Percentiles rank a stretch among this genome's conserved stretches.
These are phyloP conservation scores for Cucurbita argyrosperma DNA, from an alignment of 306 rosid genomes.

Conservation along the genomic window DNA sequence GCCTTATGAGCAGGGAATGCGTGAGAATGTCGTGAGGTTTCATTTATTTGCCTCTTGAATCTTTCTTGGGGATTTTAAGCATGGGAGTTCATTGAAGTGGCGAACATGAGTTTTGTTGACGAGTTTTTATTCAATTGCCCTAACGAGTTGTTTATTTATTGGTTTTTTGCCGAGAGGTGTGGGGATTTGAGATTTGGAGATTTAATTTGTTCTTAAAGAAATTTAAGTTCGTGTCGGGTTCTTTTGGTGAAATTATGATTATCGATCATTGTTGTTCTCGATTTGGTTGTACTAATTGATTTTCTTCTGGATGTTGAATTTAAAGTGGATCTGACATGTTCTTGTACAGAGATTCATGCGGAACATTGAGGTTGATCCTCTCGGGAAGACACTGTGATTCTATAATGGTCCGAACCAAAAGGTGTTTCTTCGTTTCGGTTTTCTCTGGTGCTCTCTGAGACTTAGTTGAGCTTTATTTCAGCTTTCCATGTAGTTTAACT, in stretches of 20 bases:
- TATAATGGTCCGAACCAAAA: slow-evolving; percentile 40
- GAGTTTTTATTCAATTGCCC: slow-evolving; percentile 7
- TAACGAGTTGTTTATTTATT: slow-evolving; percentile 6
- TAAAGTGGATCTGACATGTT: slow-evolving; percentile 50
- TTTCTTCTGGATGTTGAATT: slow-evolving; percentile 26
- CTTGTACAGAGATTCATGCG: slow-evolving; percentile 41
- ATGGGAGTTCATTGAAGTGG: slow-evolving; percentile 1
- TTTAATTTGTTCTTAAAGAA: slow-evolving; percentile 11
- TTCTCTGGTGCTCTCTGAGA: slow-evolving; percentile 27
- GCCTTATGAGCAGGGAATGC: not conserved
- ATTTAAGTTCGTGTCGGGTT: not conserved
- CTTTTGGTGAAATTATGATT: not conserved
- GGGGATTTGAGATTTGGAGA: slow-evolving; percentile 4
- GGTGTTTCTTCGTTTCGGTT: slow-evolving; percentile 24
- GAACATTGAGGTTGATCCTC: slow-evolving; percentile 26
- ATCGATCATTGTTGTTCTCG: not conserved
- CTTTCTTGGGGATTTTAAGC: slow-evolving; percentile 14
- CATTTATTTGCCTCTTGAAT: not conserved
- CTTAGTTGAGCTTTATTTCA: slow-evolving; percentile 29
- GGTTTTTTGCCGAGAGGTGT: not conserved
- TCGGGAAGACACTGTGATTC: slow-evolving; percentile 20
- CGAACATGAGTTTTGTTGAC: not conserved
- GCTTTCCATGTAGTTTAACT: slow-evolving; percentile 24
- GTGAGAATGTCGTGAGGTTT: slow-evolving; percentile 15
- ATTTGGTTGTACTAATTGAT: slow-evolving; percentile 2